Conservation (phyloP, 2,329 filamentous ascomycete species). For the Aurifilum marmelostoma region DNA sequence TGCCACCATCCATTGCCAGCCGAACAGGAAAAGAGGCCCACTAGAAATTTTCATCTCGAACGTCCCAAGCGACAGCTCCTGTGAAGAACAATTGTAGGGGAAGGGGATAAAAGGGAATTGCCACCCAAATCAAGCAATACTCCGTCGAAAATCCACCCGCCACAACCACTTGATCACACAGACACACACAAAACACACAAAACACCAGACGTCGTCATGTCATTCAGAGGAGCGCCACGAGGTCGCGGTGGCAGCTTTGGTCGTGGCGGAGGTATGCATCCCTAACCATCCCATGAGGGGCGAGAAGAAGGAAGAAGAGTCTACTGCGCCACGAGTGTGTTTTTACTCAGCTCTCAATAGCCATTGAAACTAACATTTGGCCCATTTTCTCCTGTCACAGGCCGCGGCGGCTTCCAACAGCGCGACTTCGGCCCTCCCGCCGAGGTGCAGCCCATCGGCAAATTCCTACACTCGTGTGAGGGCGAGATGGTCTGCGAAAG, state of each 20-base stretch:
- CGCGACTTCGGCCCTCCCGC: slow-evolving; percentile 65
- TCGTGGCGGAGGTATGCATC: slow-evolving; percentile 48
- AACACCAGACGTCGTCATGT: slow-evolving; percentile 52
- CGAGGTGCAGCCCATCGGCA: slow-evolving; percentile 80
- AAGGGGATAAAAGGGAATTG: slow-evolving; percentile 7
- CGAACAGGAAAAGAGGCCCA: slow-evolving; percentile 24
- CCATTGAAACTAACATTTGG: slow-evolving; percentile 17
- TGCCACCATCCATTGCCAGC: slow-evolving; percentile 22
- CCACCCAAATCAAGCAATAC: slow-evolving; percentile 19
- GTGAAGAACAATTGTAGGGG: too few species aligned
- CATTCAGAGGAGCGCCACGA: slow-evolving; percentile 59
- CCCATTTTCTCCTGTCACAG: slow-evolving; percentile 42
- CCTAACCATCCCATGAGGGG: neutral
- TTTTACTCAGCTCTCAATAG: neutral
- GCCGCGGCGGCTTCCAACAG: slow-evolving; percentile 64
- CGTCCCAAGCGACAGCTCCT: slow-evolving; percentile 21
- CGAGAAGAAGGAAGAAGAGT: slow-evolving; percentile 33
- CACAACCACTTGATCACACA: slow-evolving; percentile 1
- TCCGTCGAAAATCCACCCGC: slow-evolving; percentile 13
- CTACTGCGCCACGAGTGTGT: neutral
- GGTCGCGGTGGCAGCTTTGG: slow-evolving; percentile 55
- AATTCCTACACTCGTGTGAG: slow-evolving; percentile 91
- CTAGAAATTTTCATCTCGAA: slow-evolving; percentile 29
- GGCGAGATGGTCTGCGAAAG: slow-evolving; percentile 98
- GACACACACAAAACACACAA: slow-evolving; percentile 26